Percentiles rank a stretch among this genome's conserved stretches.
Conservation (phyloP, 2,329 filamentous ascomycete genomes). For the Chlorencoelia australis region DNA sequence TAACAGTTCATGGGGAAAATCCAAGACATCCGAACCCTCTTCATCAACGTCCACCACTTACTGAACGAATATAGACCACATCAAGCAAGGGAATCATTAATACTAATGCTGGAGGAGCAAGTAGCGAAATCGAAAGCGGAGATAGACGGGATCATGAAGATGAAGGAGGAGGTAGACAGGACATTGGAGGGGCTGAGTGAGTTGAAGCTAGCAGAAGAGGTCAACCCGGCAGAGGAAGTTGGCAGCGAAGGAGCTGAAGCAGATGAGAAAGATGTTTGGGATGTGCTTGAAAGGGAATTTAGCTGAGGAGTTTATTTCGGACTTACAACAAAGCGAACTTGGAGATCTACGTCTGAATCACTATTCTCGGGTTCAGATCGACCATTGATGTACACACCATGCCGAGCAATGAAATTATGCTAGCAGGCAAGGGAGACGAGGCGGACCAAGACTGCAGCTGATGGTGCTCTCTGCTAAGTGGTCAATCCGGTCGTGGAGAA, state of each 20-base stretch:
- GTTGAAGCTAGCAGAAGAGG: conserved; percentile 24
- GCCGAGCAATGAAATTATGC: background rate
- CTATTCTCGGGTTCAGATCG: background rate
- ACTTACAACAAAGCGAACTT: no score
- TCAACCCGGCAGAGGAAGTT: conserved; percentile 10
- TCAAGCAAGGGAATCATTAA: conserved; percentile 80
- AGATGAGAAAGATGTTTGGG: conserved; percentile 32
- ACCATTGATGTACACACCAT: background rate
- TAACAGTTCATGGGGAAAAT: conserved; percentile 57
- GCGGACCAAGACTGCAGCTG: background rate
- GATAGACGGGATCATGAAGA: conserved; percentile 56
- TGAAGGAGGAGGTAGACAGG: conserved; percentile 61
- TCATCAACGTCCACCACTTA: conserved; percentile 86
- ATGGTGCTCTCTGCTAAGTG: background rate
- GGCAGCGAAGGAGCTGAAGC: conserved; percentile 5
- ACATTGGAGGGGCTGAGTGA: conserved; percentile 60
- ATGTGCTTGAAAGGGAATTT: conserved; percentile 33
- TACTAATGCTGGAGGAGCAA: conserved; percentile 79
- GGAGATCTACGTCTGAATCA: no score
- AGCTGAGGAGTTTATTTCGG: no score
- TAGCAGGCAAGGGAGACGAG: background rate
- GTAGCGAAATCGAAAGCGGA: conserved; percentile 63
- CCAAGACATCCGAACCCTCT: conserved; percentile 66
- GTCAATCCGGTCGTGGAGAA: background rate
- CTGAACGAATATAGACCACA: conserved; percentile 93